Conservation (phyloP, 1,284 basidiomycete species). For the Irpex rosettiformis region DNA sequence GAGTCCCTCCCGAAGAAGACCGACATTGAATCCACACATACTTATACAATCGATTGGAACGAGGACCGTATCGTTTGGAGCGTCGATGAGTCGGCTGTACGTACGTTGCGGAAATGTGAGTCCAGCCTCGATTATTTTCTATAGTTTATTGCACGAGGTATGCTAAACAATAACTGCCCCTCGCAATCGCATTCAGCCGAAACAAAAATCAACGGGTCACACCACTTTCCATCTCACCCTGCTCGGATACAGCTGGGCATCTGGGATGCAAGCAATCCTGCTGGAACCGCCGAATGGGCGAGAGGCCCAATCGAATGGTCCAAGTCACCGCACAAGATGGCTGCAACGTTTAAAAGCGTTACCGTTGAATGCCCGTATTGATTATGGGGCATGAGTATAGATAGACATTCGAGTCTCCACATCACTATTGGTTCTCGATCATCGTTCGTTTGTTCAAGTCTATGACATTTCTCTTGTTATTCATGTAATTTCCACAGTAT, state of each 20-base stretch:
- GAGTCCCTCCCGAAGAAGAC: constrained; percentile 26
- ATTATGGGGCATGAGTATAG: not conserved
- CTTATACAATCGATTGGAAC: constrained; percentile 43
- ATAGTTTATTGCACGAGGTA: too few species aligned
- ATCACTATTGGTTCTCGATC: too few species aligned
- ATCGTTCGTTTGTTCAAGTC: too few species aligned
- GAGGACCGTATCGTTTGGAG: constrained; percentile 39
- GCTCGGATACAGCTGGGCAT: constrained; percentile 40
- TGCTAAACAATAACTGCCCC: too few species aligned
- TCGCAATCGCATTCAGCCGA: constrained; percentile 24
- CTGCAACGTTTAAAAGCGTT: constrained; percentile 37
- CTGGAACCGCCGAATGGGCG: constrained; percentile 44
- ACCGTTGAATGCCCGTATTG: constrained; percentile 36
- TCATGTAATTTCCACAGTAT: too few species aligned
- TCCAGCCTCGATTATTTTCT: not conserved
- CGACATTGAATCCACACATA: constrained; percentile 28
- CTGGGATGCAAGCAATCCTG: constrained; percentile 45
- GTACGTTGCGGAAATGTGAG: constrained; percentile 37
- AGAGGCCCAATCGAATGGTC: constrained; percentile 44
- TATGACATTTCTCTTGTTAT: too few species aligned
- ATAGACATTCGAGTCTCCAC: too few species aligned
- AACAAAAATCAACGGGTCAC: constrained; percentile 33
- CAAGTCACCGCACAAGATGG: constrained; percentile 30
- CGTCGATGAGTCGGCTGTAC: constrained; percentile 35
- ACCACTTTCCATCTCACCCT: constrained; percentile 36